phyloP scores from a whole-genome alignment of 2,329 filamentous ascomycete species.

The Cryphonectria radicalis region DNA sequence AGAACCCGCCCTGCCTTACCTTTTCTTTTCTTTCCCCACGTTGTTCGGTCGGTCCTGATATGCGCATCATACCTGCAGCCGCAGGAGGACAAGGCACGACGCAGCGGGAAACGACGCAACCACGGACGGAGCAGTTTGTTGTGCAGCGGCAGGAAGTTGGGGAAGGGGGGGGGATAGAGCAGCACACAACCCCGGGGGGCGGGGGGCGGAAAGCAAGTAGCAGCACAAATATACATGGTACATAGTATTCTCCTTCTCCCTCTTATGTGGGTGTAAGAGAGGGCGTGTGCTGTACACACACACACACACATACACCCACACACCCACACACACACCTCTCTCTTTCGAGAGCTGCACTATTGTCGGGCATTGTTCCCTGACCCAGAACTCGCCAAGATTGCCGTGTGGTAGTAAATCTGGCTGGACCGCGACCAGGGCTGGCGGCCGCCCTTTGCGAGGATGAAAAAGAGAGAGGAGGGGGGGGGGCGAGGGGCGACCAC shows the following conservation, averaged over 20 bases:
- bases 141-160: conserved; percentile 21
- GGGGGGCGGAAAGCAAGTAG: not conserved
- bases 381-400: not conserved
- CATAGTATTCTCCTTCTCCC: no score
- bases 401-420: not conserved
- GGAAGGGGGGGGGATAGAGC: no score
- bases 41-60: conserved; percentile 12
- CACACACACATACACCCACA: conserved; percentile 19
- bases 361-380: not conserved
- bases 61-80: conserved; percentile 31
- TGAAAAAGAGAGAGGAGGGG: not conserved
- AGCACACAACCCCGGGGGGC: not conserved
- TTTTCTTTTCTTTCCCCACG: not conserved
- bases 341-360: conserved; percentile 4
- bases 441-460: conserved; percentile 12
- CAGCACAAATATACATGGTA: not conserved
- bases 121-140: conserved; percentile 1
- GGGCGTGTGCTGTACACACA: conserved; percentile 18
- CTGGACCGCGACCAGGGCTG: not conserved
- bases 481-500: no score
- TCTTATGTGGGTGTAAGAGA: not conserved
- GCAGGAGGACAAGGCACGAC: conserved; percentile 30
- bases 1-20: no score
- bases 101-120: conserved; percentile 12
- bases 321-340: conserved; percentile 18